Base-by-base conservation (phyloP, 1,139 yeast species). In the Suhomyces terraborum region DNA sequence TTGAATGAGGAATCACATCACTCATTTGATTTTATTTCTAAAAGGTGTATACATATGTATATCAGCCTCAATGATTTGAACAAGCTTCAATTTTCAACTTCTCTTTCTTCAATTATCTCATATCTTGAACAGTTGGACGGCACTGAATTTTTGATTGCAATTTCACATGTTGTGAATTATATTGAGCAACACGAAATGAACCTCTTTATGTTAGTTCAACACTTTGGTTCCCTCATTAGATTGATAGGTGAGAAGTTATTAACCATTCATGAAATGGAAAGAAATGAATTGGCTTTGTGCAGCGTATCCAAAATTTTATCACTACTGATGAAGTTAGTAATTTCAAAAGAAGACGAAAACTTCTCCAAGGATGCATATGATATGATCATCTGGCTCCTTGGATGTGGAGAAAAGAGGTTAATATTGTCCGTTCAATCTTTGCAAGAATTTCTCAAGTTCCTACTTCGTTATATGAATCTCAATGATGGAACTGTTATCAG, bases 361-460 rank as follows among this genome's bases (percentile, higher is more conserved):
- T 49, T 67, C 13, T 45, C 49, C 16, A 61, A 61, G 17, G 74
- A 71, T 40, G 59, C 62, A 32, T 48, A 46, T 32, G 79, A 74
- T 44, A 61, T 75, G 38, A 48, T 61, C 16, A 45, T 48, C 3
- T 70, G 73, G 69, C 40, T 68, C 21, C 30, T 61, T 9, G 53
- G 59, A 44, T 67, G 71, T 43, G 67, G 62, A 1, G 50, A 50
- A 4, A 61, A 59, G 40, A 49, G 51, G 4, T 48, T 69, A 8
- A 58, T 70, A 8, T 30, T 55, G 2, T 59, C 67, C 1, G 60
- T 55, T 32, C 22, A 36, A 2, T 48, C 68, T 1, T 42, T 52
- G 8, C 32, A 47, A 8, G 55, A 53, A 21, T 58, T 56, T 33
- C 53, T 56, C 36, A 49, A 51, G 14, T 55, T 61, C 39, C 42